Evolutionary conservation across 352 stramenopile genomes (phyloP).

Genomic region (Peronospora farinosa): DNA sequence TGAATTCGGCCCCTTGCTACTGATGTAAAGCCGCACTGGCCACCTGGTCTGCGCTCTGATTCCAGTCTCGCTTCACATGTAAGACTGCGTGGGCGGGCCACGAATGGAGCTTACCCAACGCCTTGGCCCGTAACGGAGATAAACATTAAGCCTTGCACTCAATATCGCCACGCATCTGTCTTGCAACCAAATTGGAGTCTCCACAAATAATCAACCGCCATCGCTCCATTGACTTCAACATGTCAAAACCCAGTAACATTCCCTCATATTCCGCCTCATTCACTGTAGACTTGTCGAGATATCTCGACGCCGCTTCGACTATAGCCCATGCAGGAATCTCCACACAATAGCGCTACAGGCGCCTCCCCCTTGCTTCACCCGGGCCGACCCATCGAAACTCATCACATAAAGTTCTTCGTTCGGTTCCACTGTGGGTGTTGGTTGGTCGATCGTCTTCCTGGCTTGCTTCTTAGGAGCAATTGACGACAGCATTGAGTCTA

Average conservation of each 20-base stretch:
- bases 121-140: neutral
- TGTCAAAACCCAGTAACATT: neutral
- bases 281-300: too few relatives aligned
- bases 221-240: neutral
- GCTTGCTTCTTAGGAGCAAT: too few relatives aligned
- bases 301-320: neutral
- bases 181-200: neutral
- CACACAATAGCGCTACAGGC: neutral
- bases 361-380: too few relatives aligned
- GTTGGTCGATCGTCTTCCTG: neutral
- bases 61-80: too few relatives aligned
- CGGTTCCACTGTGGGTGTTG: neutral
- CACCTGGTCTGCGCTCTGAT: too few relatives aligned
- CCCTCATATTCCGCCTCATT: constrained; percentile 18
- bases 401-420: neutral
- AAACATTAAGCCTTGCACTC: neutral
- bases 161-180: too few relatives aligned
- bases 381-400: neutral
- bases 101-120: neutral
- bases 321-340: constrained; percentile 7
- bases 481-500: too few relatives aligned
- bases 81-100: too few relatives aligned
- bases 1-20: too few relatives aligned
- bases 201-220: neutral
- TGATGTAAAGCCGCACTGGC: too few relatives aligned